These are phyloP conservation scores for Hirschfeldia incana DNA, from an alignment of 345 rosid genomes.

Conservation along the genomic window DNA sequence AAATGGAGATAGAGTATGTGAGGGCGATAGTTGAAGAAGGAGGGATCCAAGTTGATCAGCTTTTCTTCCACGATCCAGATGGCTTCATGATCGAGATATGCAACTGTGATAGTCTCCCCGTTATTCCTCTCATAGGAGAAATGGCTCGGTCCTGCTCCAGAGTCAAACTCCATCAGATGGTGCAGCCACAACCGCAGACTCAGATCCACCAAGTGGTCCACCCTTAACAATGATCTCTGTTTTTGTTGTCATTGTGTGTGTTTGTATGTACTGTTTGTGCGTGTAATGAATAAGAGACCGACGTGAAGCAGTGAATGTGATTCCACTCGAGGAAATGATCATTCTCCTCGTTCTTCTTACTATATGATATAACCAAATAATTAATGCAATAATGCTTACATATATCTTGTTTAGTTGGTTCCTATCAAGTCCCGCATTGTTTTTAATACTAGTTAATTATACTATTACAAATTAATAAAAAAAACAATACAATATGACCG, in stretches of 20 bases:
- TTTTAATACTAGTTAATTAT: neutral
- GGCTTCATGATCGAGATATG: slow-evolving; percentile 86
- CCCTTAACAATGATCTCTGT: slow-evolving; percentile 11
- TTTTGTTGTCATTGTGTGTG: neutral
- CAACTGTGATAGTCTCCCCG: slow-evolving; percentile 71
- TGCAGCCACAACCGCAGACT: slow-evolving; percentile 23
- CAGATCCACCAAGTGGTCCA: slow-evolving; percentile 33
- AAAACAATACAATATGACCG: no score
- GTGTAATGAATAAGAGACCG: slow-evolving; percentile 23
- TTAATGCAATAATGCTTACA: neutral
- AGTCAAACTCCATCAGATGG: slow-evolving; percentile 33
- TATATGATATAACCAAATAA: neutral
- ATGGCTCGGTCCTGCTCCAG: slow-evolving; percentile 44
- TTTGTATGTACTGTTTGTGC: slow-evolving; percentile 3
- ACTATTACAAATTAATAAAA: no score
- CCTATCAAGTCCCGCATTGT: neutral
- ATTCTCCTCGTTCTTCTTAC: slow-evolving; percentile 1
- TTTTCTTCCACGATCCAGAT: slow-evolving; percentile 84
- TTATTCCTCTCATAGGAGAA: slow-evolving; percentile 56
- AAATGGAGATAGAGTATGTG: slow-evolving; percentile 56
- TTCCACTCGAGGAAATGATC: slow-evolving; percentile 21
- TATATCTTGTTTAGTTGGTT: neutral
- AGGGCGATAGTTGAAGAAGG: slow-evolving; percentile 64
- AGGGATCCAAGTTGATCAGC: slow-evolving; percentile 67
- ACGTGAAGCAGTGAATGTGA: slow-evolving; percentile 25